Conservation (phyloP, 768 basidiomycete species). For the Suillus clintonianus region DNA sequence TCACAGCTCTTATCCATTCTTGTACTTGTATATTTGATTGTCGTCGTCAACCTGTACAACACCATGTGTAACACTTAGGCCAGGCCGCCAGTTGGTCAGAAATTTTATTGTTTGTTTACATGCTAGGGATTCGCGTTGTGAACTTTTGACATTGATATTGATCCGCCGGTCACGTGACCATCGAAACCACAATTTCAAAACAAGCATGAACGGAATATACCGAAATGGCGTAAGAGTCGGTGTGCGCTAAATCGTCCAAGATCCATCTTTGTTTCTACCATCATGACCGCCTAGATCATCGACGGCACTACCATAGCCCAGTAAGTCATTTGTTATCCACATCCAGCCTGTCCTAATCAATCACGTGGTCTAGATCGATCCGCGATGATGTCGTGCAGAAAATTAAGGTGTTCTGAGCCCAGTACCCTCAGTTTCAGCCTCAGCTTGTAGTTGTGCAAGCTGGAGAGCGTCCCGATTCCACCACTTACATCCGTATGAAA, state of each 20-base stretch:
- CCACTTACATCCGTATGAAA: constrained; percentile 97
- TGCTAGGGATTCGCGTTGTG: too few species aligned
- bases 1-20: too few species aligned
- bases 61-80: too few species aligned
- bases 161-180: too few species aligned
- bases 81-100: too few species aligned
- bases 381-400: constrained; percentile 72
- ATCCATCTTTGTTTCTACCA: constrained; percentile 15
- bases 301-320: constrained; percentile 86
- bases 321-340: constrained; percentile 42
- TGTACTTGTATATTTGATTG: too few species aligned
- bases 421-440: constrained; percentile 87
- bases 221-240: too few species aligned
- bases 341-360: constrained; percentile 7
- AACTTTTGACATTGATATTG: too few species aligned
- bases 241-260: constrained; percentile 3
- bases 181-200: too few species aligned
- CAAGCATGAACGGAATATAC: too few species aligned
- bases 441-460: constrained; percentile 93
- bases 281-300: constrained; percentile 60
- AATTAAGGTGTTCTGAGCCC: constrained; percentile 63
- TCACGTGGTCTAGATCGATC: constrained; percentile 59
- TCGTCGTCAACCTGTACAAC: too few species aligned
- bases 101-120: too few species aligned
- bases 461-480: constrained; percentile 88